These are phyloP conservation scores for Scolecobasidium constrictum DNA, from an alignment of 2,329 filamentous ascomycete species.

Conservation along the genomic window DNA sequence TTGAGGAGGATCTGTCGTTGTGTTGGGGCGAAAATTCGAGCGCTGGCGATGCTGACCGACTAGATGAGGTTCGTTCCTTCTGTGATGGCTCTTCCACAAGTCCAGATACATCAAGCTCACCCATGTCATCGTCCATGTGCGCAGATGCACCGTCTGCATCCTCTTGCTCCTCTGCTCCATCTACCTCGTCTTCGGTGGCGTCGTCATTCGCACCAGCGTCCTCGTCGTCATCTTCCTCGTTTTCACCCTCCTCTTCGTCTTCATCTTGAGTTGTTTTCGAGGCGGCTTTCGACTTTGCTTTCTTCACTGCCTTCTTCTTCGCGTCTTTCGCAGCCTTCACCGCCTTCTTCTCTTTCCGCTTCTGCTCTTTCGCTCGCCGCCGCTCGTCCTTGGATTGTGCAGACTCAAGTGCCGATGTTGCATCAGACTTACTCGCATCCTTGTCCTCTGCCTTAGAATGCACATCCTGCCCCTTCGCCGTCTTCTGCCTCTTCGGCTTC, in stretches of 20 bases:
- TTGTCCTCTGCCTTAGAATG: conserved; percentile 14
- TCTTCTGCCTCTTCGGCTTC: conserved; percentile 33
- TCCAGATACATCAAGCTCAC: conserved; percentile 10
- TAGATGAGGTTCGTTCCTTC: conserved; percentile 18
- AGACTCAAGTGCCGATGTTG: conserved; percentile 10
- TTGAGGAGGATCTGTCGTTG: conserved; percentile 32
- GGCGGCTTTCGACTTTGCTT: conserved; percentile 16
- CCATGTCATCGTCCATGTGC: conserved; percentile 14
- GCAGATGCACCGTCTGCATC: conserved; percentile 1
- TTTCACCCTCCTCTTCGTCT: conserved; percentile 20
- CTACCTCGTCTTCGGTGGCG: conserved; percentile 4
- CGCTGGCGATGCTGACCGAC: conserved; percentile 24
- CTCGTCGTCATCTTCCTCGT: conserved; percentile 15
- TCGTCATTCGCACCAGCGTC: conserved; percentile 4
- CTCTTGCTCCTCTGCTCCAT: conserved; percentile 1
- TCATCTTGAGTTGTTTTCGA: conserved; percentile 15
- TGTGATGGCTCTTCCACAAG: conserved; percentile 16
- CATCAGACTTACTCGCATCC: conserved; percentile 13
- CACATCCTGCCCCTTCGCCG: conserved; percentile 12
- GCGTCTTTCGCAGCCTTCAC: conserved; percentile 21
- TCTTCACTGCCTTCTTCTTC: conserved; percentile 25
- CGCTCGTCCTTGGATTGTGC: conserved; percentile 13
- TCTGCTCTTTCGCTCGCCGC: conserved; percentile 29
- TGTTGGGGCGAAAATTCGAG: conserved; percentile 27
- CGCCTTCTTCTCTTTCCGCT: conserved; percentile 29